These are phyloP conservation scores for Przewalskia tangutica DNA, from an alignment of 257 asterid species.

Conservation along the genomic window DNA sequence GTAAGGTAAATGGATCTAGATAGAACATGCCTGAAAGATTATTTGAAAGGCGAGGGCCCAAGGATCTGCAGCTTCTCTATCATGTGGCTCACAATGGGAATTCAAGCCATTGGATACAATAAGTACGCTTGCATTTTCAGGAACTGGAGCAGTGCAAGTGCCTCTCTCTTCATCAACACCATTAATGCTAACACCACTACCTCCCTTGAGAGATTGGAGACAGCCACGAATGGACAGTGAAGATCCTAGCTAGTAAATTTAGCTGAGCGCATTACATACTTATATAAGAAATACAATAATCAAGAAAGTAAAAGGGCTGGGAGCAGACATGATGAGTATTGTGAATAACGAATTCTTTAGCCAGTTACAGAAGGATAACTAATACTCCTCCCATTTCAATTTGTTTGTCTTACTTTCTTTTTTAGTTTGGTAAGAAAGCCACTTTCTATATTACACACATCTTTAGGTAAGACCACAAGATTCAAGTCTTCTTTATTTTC, in stretches of 20 bases:
- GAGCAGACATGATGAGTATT: neutral
- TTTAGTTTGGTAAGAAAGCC: too few species aligned
- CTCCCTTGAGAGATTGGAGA: conserved; percentile 22
- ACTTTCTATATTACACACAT: too few species aligned
- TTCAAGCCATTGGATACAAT: conserved; percentile 18
- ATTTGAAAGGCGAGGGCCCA: conserved; percentile 57
- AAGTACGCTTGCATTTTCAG: conserved; percentile 21
- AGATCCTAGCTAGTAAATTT: conserved; percentile 48
- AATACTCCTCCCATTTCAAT: neutral
- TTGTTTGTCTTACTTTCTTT: too few species aligned
- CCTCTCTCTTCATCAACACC: conserved; percentile 32
- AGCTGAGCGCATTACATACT: conserved; percentile 8
- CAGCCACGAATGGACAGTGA: conserved; percentile 46
- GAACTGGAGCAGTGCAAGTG: conserved; percentile 25
- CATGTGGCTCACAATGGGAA: conserved; percentile 21
- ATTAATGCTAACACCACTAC: conserved; percentile 14
- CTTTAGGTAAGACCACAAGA: too few species aligned
- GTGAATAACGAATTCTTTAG: neutral
- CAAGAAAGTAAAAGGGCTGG: neutral
- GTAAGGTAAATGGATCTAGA: neutral
- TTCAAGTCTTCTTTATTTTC: too few species aligned
- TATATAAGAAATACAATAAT: neutral
- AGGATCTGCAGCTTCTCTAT: conserved; percentile 32
- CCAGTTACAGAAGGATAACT: neutral
- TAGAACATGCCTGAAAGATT: conserved; percentile 53